Percentiles rank a stretch among this genome's conserved stretches.
Evolutionary conservation across 805 yeast species (phyloP).

Genomic region (Tetrapisispora arboricola): DNA sequence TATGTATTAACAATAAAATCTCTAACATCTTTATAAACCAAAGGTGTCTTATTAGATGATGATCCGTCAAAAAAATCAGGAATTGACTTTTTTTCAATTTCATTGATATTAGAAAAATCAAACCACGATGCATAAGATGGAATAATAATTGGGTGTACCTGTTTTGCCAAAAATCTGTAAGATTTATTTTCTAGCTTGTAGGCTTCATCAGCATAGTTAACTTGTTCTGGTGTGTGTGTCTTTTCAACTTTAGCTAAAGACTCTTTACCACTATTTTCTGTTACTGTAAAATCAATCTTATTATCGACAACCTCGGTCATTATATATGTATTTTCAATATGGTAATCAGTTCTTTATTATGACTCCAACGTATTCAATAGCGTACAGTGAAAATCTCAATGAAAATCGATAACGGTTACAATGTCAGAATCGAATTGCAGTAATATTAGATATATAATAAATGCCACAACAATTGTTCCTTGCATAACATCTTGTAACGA

Average conservation of each 20-base stretch:
- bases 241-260: background rate
- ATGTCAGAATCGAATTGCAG: too few relatives aligned
- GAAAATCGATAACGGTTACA: too few relatives aligned
- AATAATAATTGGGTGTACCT: constrained; percentile 73
- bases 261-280: background rate
- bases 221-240: background rate
- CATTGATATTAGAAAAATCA: constrained; percentile 56
- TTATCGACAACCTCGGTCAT: too few relatives aligned
- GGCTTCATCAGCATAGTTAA: constrained; percentile 28
- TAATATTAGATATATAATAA: too few relatives aligned
- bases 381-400: too few relatives aligned
- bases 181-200: constrained; percentile 29
- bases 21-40: constrained; percentile 69
- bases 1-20: constrained; percentile 85
- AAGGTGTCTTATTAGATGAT: constrained; percentile 70
- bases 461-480: too few relatives aligned
- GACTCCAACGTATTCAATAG: too few relatives aligned
- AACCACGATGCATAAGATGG: constrained; percentile 91
- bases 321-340: too few relatives aligned
- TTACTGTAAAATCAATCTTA: background rate
- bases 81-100: constrained; percentile 69
- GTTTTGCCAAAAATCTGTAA: constrained; percentile 32
- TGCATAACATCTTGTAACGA: too few relatives aligned
- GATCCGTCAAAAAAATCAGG: constrained; percentile 79
- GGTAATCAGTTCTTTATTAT: too few relatives aligned